Base-by-base conservation (phyloP, 495 filamentous ascomycete species). In the Podospora appendiculata region DNA sequence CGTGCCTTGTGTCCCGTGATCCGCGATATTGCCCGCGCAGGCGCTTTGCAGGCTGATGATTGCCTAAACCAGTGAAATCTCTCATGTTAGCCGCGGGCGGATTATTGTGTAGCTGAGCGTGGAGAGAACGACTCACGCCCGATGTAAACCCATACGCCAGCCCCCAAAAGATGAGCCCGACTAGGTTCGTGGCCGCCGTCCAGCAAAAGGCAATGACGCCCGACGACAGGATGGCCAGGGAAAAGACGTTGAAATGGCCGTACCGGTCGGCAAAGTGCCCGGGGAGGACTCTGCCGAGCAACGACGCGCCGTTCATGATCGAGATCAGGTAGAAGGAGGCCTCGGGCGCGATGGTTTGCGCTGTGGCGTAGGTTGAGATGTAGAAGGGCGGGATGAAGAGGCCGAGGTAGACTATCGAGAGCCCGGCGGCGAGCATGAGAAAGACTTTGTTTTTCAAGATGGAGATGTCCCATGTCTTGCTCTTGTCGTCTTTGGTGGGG, bases 381-480 rank as follows among this genome's bases (percentile, higher is more conserved):
- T 79, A 83, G 62, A 77, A 79, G 36, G 78, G 63, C 0, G 79
- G 79, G 4, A 68, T 61, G 54, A 76, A 82, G 35, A 81, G 53
- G n/a, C 78, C 79, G 34, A 77, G 41, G 7, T 68, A 65, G 4
- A 70, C 56, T 13, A 76, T 48, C 11, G 63, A 70, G 3, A 61
- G 41, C 1, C 57, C 62, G 11, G 55, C 8, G 38, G 45, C 50
- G 8, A 62, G 49, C 4, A 55, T 25, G 17, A 57, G 36, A 53
- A 60, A 62, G 12, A 48, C 36, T 7, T 17, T 14, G 34, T 58
- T 50, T 39, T 57, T 62, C 16, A 60, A 42, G 12, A 58, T 42
- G n/a, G 51, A 18, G 17, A 58, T 45, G 35, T 44, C 45, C 11
- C 42, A 39, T 36, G 4, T 7, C 18, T 52, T 25, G 17, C 13